A percentile compares a stretch with the other conserved stretches of the same genome.
These are phyloP conservation scores for Chrysanthemum lavandulifolium DNA, from an alignment of 129 eudicot genomes.

Conservation along the genomic window DNA sequence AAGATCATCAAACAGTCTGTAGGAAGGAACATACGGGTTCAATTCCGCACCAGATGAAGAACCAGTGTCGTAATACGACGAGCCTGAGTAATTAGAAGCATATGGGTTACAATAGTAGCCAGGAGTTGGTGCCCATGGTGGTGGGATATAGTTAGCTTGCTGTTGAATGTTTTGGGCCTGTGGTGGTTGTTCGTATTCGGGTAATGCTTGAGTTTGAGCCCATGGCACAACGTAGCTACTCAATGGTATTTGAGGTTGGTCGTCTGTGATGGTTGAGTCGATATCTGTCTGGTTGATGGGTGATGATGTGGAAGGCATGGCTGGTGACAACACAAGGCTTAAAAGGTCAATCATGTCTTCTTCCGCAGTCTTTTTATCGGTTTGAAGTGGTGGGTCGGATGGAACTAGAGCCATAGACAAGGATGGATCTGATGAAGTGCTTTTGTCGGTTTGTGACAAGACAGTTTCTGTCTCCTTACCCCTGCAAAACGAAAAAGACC, in stretches of 20 bases:
- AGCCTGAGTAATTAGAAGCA: constrained; percentile 26
- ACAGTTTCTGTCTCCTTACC: constrained; percentile 41
- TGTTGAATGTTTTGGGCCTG: constrained; percentile 35
- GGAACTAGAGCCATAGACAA: constrained; percentile 60
- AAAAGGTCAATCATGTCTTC: constrained; percentile 77
- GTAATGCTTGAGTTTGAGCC: constrained; percentile 50
- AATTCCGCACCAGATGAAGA: constrained; percentile 41
- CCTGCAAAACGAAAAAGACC: constrained; percentile 36
- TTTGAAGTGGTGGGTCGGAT: constrained; percentile 47
- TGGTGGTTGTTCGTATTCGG: constrained; percentile 30
- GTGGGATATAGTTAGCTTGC: constrained; percentile 59
- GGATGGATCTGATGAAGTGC: constrained; percentile 9
- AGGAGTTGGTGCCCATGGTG: constrained; percentile 96
- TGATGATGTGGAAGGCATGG: constrained; percentile 35
- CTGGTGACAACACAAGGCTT: constrained; percentile 58
- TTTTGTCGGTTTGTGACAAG: constrained; percentile 28
- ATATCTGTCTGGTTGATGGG: constrained; percentile 27
- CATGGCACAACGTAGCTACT: constrained; percentile 77
- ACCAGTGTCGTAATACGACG: constrained; percentile 31
- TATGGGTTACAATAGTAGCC: constrained; percentile 62
- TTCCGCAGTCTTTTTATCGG: constrained; percentile 17
- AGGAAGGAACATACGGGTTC: constrained; percentile 75
- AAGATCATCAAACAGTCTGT: constrained; percentile 93
- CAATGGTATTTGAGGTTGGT: constrained; percentile 33
- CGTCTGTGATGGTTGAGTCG: constrained; percentile 25